A percentile compares a stretch with the other conserved stretches of the same genome.
These are phyloP conservation scores for Lepidium sativum DNA, from an alignment of 345 rosid genomes.

Conservation along the genomic window DNA sequence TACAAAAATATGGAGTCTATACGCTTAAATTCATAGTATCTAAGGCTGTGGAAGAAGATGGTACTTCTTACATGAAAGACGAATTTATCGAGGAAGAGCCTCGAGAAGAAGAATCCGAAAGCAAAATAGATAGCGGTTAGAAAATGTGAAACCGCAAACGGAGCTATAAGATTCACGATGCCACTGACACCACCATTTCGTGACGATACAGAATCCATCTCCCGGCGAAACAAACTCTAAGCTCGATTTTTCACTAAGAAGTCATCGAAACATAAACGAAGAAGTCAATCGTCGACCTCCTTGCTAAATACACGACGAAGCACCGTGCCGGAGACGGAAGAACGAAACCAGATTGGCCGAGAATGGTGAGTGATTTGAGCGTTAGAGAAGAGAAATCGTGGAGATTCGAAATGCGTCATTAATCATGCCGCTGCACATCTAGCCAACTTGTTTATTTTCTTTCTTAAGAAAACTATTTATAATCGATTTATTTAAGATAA, in stretches of 20 bases:
- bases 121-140: constrained; percentile 46
- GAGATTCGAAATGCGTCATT: background rate
- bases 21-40: too few relatives aligned
- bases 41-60: background rate
- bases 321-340: background rate
- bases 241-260: constrained; percentile 2
- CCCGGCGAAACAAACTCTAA: background rate
- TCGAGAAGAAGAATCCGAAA: constrained; percentile 38
- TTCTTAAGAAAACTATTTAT: too few relatives aligned
- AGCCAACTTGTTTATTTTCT: background rate
- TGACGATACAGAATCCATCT: constrained; percentile 42
- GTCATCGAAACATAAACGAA: background rate
- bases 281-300: background rate
- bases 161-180: background rate
- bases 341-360: background rate
- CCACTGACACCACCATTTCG: background rate
- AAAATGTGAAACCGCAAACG: constrained; percentile 36
- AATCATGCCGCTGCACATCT: background rate
- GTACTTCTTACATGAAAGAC: constrained; percentile 48
- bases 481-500: too few relatives aligned
- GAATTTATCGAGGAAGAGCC: constrained; percentile 55
- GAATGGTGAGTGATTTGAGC: background rate
- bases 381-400: background rate
- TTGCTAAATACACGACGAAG: background rate
- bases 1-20: background rate